These are phyloP conservation scores for Meira miltonrushii DNA, from an alignment of 1,284 basidiomycete genomes.

Conservation along the genomic window DNA sequence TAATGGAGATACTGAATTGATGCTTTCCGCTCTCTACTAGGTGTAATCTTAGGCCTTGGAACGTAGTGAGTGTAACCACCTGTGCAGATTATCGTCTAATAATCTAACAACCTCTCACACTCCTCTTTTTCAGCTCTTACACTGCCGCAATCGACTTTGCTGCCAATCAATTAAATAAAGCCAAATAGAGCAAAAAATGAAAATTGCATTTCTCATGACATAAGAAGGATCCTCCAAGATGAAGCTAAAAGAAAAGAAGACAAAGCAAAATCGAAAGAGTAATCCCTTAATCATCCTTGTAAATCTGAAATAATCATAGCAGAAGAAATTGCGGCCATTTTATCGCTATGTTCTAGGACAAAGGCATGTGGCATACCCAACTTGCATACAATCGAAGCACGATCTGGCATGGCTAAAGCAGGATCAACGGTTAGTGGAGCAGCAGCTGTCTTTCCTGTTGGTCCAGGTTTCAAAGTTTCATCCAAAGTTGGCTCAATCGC, in stretches of 20 bases:
- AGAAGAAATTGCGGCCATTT: slow-evolving; percentile 6
- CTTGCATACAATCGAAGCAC: slow-evolving; percentile 28
- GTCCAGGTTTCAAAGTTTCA: not conserved
- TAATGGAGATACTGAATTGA: slow-evolving; percentile 5
- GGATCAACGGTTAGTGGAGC: not conserved
- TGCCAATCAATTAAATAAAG: not conserved
- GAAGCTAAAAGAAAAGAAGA: too few relatives aligned
- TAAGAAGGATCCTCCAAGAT: too few relatives aligned
- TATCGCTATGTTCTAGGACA: slow-evolving; percentile 16
- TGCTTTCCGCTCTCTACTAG: slow-evolving; percentile 11
- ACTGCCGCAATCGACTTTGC: slow-evolving; percentile 22
- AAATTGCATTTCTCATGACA: too few relatives aligned
- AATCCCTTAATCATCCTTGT: not conserved
- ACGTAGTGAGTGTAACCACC: slow-evolving; percentile 12
- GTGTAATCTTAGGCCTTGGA: slow-evolving; percentile 46
- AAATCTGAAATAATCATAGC: slow-evolving; percentile 2
- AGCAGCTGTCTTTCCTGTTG: not conserved
- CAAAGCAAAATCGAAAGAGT: too few relatives aligned
- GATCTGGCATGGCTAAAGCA: slow-evolving; percentile 6
- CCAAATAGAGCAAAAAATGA: not conserved
- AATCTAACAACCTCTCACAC: not conserved
- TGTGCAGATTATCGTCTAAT: not conserved
- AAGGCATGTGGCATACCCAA: slow-evolving; percentile 39
- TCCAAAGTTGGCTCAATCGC: not conserved
- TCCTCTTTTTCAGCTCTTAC: slow-evolving; percentile 13